Percentiles rank a stretch among this genome's conserved stretches.
Conservation (phyloP, 176 grass and related monocot genomes). For the Cenchrus purpureus region DNA sequence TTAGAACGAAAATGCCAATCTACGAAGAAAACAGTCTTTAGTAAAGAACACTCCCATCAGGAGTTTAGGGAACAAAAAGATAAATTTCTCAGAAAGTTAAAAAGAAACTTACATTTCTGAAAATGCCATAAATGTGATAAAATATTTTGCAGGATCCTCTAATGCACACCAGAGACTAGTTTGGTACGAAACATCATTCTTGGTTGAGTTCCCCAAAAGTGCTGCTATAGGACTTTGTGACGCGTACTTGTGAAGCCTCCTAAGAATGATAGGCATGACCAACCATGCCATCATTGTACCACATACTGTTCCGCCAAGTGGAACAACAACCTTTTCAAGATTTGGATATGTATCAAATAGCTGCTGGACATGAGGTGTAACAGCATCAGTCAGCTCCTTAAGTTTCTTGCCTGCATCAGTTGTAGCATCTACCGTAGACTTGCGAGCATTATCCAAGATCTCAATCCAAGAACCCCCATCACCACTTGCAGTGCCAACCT, state of each 20-base stretch:
- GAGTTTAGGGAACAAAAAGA: background rate
- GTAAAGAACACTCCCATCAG: background rate
- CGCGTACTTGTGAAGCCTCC: slow-evolving; percentile 77
- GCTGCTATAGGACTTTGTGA: slow-evolving; percentile 62
- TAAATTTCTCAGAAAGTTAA: slow-evolving; percentile 10
- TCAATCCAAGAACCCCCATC: slow-evolving; percentile 57
- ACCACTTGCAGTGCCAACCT: slow-evolving; percentile 36
- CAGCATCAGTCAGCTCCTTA: slow-evolving; percentile 64
- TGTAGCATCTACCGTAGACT: slow-evolving; percentile 58
- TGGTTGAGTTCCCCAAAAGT: slow-evolving; percentile 56
- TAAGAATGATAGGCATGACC: slow-evolving; percentile 85
- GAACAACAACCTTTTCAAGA: slow-evolving; percentile 80
- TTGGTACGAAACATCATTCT: slow-evolving; percentile 66
- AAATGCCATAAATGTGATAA: slow-evolving; percentile 97
- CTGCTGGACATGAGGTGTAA: slow-evolving; percentile 69
- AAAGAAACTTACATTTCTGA: slow-evolving; percentile 75
- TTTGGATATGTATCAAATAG: slow-evolving; percentile 76
- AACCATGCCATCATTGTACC: slow-evolving; percentile 84
- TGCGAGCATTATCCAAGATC: slow-evolving; percentile 59
- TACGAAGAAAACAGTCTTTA: slow-evolving; percentile 11
- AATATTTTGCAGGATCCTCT: slow-evolving; percentile 93
- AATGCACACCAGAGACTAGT: slow-evolving; percentile 87
- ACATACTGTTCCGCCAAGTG: slow-evolving; percentile 66
- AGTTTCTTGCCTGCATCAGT: slow-evolving; percentile 62
- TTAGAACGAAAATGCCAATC: slow-evolving; percentile 4